Base-by-base conservation (phyloP, 1,284 basidiomycete genomes). In the Cryptococcus sp. region DNA sequence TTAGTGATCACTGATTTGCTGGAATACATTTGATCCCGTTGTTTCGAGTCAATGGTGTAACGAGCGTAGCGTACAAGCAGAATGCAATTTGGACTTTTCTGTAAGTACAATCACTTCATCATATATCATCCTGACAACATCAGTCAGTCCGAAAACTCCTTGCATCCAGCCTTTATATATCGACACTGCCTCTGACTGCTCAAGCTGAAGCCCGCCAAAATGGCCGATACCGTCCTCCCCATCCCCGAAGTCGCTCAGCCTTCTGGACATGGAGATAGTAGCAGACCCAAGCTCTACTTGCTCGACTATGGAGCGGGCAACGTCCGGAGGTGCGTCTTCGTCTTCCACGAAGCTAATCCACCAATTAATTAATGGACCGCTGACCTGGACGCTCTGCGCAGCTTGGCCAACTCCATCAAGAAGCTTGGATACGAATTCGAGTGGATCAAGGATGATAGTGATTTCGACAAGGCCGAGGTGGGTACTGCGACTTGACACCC, bases 231-330 rank as follows among this genome's bases (percentile, higher is more conserved):
- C 3, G 39, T 51, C 13, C 52, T 73, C 11, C 69, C 68, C 38
- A 71, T 71, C n/a, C 71, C 70, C 3, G 30, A 58, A 2, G 64
- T 73, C 6, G 55, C 27, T 23, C 71, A 73, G 43, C 71, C 71
- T 8, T 40, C 58, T 10, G 70, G 69, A 23, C 68, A 75, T 50
- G 40, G 61, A 3, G 45, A 60, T 3, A 57, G 63, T n/a, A 57
- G 56, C 16, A 62, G 61, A 51, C 75, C 76, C 8, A 72, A 68
- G 62, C 86, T 95, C 64, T 96, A 88, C 80, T 85, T 97, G 66
- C 87, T 97, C 67, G 94, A 97, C 78, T 96, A 97, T 75, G 93
- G 93, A 72, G 94, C 92, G 55, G 93, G 93, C 19, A 96, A 96
- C 74, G 93, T 96, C 48, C 87, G 90, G 76, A 91, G 89, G 74